Evolutionary conservation across 2,329 filamentous ascomycete genomes (phyloP).

Genomic region (Aureobasidium vineae): DNA sequence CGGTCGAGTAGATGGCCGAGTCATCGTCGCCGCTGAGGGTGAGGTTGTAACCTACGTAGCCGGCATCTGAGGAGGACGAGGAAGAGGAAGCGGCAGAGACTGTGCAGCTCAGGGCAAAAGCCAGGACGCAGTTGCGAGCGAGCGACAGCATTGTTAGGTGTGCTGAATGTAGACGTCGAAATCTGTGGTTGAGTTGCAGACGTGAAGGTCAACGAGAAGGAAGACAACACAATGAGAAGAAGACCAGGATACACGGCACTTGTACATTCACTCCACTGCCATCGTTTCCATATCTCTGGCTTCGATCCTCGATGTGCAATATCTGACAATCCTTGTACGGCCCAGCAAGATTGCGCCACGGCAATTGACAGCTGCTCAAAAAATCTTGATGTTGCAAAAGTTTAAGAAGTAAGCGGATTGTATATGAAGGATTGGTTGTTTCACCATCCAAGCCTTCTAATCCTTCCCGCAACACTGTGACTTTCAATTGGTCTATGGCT

Average conservation of each 20-base stretch:
- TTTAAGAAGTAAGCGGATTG: neutral
- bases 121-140: constrained; percentile 15
- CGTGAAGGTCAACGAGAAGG: neutral
- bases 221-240: neutral
- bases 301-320: neutral
- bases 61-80: constrained; percentile 34
- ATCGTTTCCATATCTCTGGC: neutral
- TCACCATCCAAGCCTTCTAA: neutral
- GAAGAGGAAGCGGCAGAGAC: constrained; percentile 22
- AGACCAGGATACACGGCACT: neutral
- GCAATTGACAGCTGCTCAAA: neutral
- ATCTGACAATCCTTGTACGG: neutral
- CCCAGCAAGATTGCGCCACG: constrained; percentile 23
- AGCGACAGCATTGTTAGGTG: constrained; percentile 10
- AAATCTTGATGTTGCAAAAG: constrained; percentile 3
- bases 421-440: neutral
- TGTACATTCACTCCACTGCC: neutral
- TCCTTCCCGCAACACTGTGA: neutral
- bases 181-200: neutral
- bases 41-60: constrained; percentile 35
- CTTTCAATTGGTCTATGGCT: neutral
- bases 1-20: constrained; percentile 49
- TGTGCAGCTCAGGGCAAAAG: constrained; percentile 9
- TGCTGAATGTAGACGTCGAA: neutral
- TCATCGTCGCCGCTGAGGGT: constrained; percentile 38